Conservation (phyloP, 2,329 filamentous ascomycete genomes). For the Malbranchea zuffiana region DNA sequence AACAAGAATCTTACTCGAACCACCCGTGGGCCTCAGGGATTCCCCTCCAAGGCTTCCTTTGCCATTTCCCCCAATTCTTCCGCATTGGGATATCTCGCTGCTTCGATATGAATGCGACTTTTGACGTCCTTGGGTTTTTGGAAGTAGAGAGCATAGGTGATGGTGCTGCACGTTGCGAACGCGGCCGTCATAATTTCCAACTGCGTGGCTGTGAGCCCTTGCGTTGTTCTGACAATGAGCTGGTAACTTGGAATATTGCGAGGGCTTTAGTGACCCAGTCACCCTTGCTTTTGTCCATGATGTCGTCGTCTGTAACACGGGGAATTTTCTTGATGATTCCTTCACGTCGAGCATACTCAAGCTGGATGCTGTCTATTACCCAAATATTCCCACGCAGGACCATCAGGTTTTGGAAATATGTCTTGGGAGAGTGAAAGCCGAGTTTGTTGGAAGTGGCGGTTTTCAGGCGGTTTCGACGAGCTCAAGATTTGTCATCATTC, state of each 20-base stretch:
- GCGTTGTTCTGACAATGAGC: too few relatives aligned
- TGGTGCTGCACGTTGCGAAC: too few relatives aligned
- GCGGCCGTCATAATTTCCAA: too few relatives aligned
- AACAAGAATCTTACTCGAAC: too few relatives aligned
- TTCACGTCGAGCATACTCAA: neutral
- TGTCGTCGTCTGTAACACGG: neutral
- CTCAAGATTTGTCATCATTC: neutral
- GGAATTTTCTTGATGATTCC: neutral
- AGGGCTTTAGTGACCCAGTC: neutral
- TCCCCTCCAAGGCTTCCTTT: too few relatives aligned
- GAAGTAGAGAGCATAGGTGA: too few relatives aligned
- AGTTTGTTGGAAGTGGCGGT: neutral
- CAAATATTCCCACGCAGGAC: neutral
- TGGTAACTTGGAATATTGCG: neutral
- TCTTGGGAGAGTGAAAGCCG: neutral
- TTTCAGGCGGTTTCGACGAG: neutral
- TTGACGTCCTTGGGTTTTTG: too few relatives aligned
- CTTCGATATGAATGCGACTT: too few relatives aligned
- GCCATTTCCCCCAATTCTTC: too few relatives aligned
- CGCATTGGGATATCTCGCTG: too few relatives aligned
- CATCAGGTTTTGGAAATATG: neutral
- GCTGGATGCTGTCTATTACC: neutral
- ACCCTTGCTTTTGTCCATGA: neutral
- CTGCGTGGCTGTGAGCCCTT: too few relatives aligned
- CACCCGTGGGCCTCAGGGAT: too few relatives aligned